Evolutionary conservation across 768 basidiomycete species (phyloP).

Genomic region (Naganishia friedmannii): DNA sequence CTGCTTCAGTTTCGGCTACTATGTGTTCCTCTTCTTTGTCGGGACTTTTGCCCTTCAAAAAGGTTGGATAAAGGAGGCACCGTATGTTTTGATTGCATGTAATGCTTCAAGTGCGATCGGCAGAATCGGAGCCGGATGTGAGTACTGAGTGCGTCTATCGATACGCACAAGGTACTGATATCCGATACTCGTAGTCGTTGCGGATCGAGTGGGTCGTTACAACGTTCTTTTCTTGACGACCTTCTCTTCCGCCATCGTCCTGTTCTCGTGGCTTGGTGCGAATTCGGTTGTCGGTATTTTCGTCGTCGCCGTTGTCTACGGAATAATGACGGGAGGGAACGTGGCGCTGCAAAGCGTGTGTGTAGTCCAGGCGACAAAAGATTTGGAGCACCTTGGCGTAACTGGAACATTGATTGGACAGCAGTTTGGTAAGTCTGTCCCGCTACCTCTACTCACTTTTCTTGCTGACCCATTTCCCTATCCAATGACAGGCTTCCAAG

Average conservation of each 20-base stretch:
- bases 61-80: conserved; percentile 18
- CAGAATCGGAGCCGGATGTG: conserved; percentile 25
- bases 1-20: conserved; percentile 27
- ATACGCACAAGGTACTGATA: not conserved
- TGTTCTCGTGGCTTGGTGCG: conserved; percentile 24
- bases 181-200: conserved; percentile 11
- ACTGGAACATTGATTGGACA: conserved; percentile 29
- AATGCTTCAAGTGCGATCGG: conserved; percentile 30
- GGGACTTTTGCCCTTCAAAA: conserved; percentile 24
- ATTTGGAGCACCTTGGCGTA: conserved; percentile 23
- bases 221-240: conserved; percentile 23
- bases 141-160: not conserved
- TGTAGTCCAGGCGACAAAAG: conserved; percentile 25
- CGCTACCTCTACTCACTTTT: not conserved
- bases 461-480: not conserved
- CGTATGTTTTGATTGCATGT: conserved; percentile 27
- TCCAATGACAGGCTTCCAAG: conserved; percentile 25
- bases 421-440: conserved; percentile 24
- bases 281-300: conserved; percentile 14
- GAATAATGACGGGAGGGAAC: conserved; percentile 27
- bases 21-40: conserved; percentile 25
- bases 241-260: conserved; percentile 13
- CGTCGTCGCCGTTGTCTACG: conserved; percentile 20
- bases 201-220: conserved; percentile 25
- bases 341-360: conserved; percentile 27